phyloP scores from a whole-genome alignment of 2,329 filamentous ascomycete genomes.

The Arthroderma sp. region DNA sequence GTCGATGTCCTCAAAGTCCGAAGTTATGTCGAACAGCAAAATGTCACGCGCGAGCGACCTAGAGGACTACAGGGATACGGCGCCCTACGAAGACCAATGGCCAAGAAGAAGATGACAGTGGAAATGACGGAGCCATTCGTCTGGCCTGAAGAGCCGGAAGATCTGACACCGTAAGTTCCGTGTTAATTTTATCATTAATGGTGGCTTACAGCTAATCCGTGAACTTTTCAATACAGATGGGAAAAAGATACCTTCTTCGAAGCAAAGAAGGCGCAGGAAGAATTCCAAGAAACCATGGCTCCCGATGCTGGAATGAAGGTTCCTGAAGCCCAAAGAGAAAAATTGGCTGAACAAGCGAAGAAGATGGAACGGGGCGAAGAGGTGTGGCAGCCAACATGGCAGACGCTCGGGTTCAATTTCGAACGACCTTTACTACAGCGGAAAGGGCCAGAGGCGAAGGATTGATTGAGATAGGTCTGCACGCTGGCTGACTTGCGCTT shows the following conservation, averaged over 20 bases:
- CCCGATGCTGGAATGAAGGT: conserved; percentile 27
- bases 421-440: conserved; percentile 15
- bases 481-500: too few relatives aligned
- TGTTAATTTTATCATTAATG: neutral
- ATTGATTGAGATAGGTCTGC: too few relatives aligned
- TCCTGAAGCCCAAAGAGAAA: conserved; percentile 30
- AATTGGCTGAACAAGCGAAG: conserved; percentile 48
- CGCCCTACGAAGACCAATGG: conserved; percentile 54
- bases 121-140: conserved; percentile 79
- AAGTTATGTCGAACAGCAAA: conserved; percentile 62
- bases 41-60: conserved; percentile 35
- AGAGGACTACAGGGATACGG: conserved; percentile 32
- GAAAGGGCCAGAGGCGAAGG: neutral
- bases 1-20: conserved; percentile 62
- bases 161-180: conserved; percentile 42
- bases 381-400: conserved; percentile 45
- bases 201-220: neutral
- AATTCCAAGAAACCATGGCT: conserved; percentile 24
- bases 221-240: conserved; percentile 34
- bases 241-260: conserved; percentile 47
- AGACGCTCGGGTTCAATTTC: conserved; percentile 28
- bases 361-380: conserved; percentile 47
- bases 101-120: conserved; percentile 86
- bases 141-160: conserved; percentile 60
- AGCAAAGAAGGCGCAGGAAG: conserved; percentile 36